phyloP scores from a whole-genome alignment of 2,329 filamentous ascomycete genomes.

The Diaporthe helianthi region DNA sequence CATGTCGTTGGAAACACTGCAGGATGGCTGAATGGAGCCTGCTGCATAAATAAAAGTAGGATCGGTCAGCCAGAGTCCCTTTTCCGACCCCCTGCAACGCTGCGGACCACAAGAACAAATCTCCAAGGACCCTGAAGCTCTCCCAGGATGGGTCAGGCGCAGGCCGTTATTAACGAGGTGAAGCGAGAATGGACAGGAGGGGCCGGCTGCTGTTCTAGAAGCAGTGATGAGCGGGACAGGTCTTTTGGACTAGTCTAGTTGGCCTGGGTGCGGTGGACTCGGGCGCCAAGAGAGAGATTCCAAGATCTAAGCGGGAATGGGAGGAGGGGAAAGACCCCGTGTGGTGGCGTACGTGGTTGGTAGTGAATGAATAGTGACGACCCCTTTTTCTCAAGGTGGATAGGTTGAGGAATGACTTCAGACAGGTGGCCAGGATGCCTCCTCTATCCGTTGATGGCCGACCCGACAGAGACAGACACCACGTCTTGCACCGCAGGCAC shows the following conservation, averaged over 20 bases:
- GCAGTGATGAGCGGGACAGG: constrained; percentile 13
- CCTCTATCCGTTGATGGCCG: background rate
- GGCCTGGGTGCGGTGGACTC: constrained; percentile 22
- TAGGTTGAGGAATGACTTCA: background rate
- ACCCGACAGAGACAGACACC: background rate
- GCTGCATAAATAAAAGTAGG: constrained; percentile 43
- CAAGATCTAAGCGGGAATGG: constrained; percentile 11
- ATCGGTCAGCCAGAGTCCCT: constrained; percentile 38
- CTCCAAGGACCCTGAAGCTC: constrained; percentile 34
- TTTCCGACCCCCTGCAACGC: constrained; percentile 30
- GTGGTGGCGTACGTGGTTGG: background rate
- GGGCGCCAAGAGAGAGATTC: constrained; percentile 14
- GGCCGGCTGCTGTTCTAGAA: constrained; percentile 29
- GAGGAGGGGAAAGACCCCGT: constrained; percentile 13
- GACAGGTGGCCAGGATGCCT: constrained; percentile 6
- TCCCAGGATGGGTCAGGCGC: constrained; percentile 17
- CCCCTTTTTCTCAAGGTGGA: constrained; percentile 28
- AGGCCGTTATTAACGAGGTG: constrained; percentile 18
- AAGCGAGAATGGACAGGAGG: constrained; percentile 30
- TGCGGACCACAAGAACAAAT: constrained; percentile 32
- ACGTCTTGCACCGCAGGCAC: background rate
- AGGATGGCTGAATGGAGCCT: constrained; percentile 42
- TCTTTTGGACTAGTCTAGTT: background rate
- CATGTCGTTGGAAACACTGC: constrained; percentile 50
- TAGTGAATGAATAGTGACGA: constrained; percentile 10